Percentiles rank a stretch among this genome's conserved stretches.
Evolutionary conservation across 2,329 filamentous ascomycete genomes (phyloP).

Genomic region (Alternaria sp.): DNA sequence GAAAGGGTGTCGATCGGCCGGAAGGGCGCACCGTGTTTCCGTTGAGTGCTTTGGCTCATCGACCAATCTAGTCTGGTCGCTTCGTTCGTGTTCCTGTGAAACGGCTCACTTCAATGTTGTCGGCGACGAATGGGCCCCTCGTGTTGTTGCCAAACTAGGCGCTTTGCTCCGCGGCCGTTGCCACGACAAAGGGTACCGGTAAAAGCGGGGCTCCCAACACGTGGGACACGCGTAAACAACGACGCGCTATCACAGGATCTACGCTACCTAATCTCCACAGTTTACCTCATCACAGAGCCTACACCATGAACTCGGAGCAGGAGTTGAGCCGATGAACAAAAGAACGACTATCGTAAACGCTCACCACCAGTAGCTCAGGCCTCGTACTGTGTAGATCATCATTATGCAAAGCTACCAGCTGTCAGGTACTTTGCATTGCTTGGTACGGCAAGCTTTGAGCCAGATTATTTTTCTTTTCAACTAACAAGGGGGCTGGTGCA

Average conservation of each 20-base stretch:
- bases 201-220: slow-evolving; percentile 11
- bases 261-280: not conserved
- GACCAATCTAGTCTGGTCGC: slow-evolving; percentile 6
- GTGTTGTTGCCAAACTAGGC: slow-evolving; percentile 16
- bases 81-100: not conserved
- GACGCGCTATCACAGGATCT: slow-evolving; percentile 21
- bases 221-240: slow-evolving; percentile 17
- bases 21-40: slow-evolving; percentile 45
- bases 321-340: not conserved
- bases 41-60: slow-evolving; percentile 39
- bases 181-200: slow-evolving; percentile 9
- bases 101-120: not conserved
- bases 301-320: not conserved
- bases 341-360: not conserved
- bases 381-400: not conserved
- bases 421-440: not conserved
- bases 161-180: slow-evolving; percentile 17
- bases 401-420: not conserved
- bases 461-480: not conserved
- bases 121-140: slow-evolving; percentile 10
- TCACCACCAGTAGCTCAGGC: not conserved
- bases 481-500: not conserved
- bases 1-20: slow-evolving; percentile 47
- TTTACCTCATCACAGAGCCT: not conserved
- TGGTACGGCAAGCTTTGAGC: not conserved